Evolutionary conservation across 176 grass and related monocot genomes (phyloP), one percentile per base, ranked within the genome.

Genomic region (Phoenix roebelenii): DNA sequence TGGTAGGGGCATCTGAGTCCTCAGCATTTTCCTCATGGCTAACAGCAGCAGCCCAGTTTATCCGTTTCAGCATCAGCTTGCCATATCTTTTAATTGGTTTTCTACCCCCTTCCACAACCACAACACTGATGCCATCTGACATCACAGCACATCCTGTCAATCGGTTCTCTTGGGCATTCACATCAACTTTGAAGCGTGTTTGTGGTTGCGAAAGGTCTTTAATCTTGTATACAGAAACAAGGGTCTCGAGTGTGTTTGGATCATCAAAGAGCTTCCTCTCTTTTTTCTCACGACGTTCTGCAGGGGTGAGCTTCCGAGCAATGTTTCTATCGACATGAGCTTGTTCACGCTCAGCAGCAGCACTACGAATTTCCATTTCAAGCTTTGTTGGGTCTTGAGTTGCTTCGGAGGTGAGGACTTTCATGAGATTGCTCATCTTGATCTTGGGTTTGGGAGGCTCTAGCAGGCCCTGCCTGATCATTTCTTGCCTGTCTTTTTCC

Each of bases 401-500:
- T 60, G 84, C 93, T 77, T 97, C 93, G 66, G 93, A 79, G 16
- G 62, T 78, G 22, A 97, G 66, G 49, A 97, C 93, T 80, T 84
- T 91, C 93, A 97, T 97, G 65, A 97, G 80, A 76, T 97, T 97
- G 73, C 93, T 97, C 93, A 97, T 97, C 68, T 97, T 97, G 49
- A 97, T 84, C 81, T 97, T 97, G 2, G 93, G 72, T 54, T 97
- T 97, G 18, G 93, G 93, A 55, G 93, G 87, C 77, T 97, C 93
- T 68, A 97, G 69, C 29, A 97, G 84, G 6, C 93, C 93, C 70
- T 97, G 93, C 63, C 93, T 87, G 59, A 97, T 97, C 93, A 97
- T 97, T 65, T 97, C 93, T 80, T 97, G 93, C 72, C 87, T 84
- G 51, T 97, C 93, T 80, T 81, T 91, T 71, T 97, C 93, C 64